These are phyloP conservation scores for Barnettozyma siamensis DNA, from an alignment of 805 yeast genomes.

Conservation along the genomic window DNA sequence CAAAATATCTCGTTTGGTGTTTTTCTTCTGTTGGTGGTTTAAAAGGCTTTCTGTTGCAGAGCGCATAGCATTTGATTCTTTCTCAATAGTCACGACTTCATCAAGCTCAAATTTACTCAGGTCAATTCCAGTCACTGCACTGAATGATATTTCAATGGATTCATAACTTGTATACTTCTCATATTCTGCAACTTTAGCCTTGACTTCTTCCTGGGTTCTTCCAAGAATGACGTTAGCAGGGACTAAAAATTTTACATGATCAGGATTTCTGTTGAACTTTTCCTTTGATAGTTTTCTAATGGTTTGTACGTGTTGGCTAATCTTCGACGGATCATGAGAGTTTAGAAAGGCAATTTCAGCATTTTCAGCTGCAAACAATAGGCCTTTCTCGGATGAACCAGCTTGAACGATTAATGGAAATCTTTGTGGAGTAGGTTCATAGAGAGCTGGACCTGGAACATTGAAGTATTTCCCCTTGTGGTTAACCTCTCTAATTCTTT, in stretches of 20 bases:
- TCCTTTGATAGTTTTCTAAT: constrained; percentile 29
- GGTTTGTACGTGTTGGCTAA: constrained; percentile 26
- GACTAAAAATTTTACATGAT: constrained; percentile 33
- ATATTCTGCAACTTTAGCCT: constrained; percentile 27
- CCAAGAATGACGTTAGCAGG: constrained; percentile 33
- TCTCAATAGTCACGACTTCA: constrained; percentile 24
- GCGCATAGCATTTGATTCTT: constrained; percentile 27
- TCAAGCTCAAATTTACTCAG: constrained; percentile 27
- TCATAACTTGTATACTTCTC: constrained; percentile 29
- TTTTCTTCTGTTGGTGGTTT: constrained; percentile 16
- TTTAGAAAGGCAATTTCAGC: constrained; percentile 38
- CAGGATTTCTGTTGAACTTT: constrained; percentile 31
- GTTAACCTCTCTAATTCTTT: constrained; percentile 31
- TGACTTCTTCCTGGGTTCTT: constrained; percentile 25
- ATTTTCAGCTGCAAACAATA: constrained; percentile 36
- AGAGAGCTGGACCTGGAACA: constrained; percentile 36
- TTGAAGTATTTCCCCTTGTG: constrained; percentile 34
- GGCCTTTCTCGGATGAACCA: constrained; percentile 36
- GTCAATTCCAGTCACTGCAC: constrained; percentile 39
- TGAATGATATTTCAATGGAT: constrained; percentile 30
- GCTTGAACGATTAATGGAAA: constrained; percentile 41
- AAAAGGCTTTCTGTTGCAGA: constrained; percentile 27
- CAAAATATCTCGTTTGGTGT: constrained; percentile 17
- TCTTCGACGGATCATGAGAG: constrained; percentile 27
- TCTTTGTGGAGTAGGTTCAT: constrained; percentile 39